Evolutionary conservation across 805 yeast genomes (phyloP).

Genomic region (Jamesozyma spencerorum): DNA sequence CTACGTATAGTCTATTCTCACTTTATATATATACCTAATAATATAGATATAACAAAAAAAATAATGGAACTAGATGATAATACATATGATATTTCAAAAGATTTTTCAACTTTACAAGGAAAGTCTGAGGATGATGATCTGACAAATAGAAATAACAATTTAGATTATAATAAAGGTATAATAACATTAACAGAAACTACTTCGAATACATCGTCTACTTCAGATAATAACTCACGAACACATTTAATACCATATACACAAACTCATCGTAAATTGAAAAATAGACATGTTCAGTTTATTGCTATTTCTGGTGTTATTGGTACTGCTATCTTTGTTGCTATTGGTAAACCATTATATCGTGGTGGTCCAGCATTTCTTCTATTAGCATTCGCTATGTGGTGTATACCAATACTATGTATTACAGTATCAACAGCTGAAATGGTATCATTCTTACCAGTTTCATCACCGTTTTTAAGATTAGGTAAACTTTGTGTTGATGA

Average conservation of each 20-base stretch:
- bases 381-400: constrained; percentile 60
- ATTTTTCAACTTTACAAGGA: no score
- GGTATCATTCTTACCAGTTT: constrained; percentile 66
- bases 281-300: constrained; percentile 69
- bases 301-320: constrained; percentile 81
- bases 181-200: no score
- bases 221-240: constrained; percentile 12
- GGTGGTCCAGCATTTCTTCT: constrained; percentile 67
- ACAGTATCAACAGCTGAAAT: constrained; percentile 71
- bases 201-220: background rate
- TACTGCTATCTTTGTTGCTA: constrained; percentile 67
- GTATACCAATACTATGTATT: constrained; percentile 55
- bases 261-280: constrained; percentile 43
- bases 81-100: no score
- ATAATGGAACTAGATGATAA: no score
- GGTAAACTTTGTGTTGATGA: constrained; percentile 71
- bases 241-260: constrained; percentile 11
- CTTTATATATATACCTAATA: no score
- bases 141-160: no score
- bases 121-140: no score
- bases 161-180: no score
- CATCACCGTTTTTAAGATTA: constrained; percentile 67
- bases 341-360: constrained; percentile 50
- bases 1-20: no score
- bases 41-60: no score